These are phyloP conservation scores for Fusarium buxicola DNA, from an alignment of 2,329 filamentous ascomycete species.

Conservation along the genomic window DNA sequence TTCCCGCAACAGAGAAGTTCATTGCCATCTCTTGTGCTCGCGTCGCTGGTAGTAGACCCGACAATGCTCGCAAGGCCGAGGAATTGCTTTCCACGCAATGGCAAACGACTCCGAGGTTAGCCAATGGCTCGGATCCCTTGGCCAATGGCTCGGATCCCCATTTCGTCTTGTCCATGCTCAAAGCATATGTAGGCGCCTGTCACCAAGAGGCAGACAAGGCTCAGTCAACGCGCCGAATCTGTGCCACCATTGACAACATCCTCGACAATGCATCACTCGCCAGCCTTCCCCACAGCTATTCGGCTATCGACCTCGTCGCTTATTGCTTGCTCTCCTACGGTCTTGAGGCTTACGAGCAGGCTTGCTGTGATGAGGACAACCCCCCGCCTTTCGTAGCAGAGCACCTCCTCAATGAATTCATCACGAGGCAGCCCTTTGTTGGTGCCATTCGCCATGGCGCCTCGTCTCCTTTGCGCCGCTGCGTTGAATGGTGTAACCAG, in stretches of 20 bases:
- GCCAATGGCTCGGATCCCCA: background rate
- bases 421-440: constrained; percentile 36
- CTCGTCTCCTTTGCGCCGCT: constrained; percentile 27
- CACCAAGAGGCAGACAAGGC: constrained; percentile 16
- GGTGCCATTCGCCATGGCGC: constrained; percentile 3
- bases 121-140: constrained; percentile 4
- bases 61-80: constrained; percentile 28
- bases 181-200: constrained; percentile 28
- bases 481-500: constrained; percentile 37
- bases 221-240: constrained; percentile 8
- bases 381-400: constrained; percentile 21
- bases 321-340: constrained; percentile 36
- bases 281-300: constrained; percentile 24
- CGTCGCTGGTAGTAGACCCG: constrained; percentile 32
- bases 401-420: constrained; percentile 36
- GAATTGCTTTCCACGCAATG: constrained; percentile 27
- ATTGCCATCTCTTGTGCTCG: constrained; percentile 38
- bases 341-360: constrained; percentile 37
- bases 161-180: constrained; percentile 38
- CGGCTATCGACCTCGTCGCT: constrained; percentile 39
- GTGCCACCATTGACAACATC: constrained; percentile 13
- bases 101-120: too few species aligned
- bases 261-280: constrained; percentile 18
- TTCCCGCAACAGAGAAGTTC: constrained; percentile 14
- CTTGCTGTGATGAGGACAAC: constrained; percentile 5